Conservation (phyloP, 257 asterid species). For the Lavandula angustifolia region DNA sequence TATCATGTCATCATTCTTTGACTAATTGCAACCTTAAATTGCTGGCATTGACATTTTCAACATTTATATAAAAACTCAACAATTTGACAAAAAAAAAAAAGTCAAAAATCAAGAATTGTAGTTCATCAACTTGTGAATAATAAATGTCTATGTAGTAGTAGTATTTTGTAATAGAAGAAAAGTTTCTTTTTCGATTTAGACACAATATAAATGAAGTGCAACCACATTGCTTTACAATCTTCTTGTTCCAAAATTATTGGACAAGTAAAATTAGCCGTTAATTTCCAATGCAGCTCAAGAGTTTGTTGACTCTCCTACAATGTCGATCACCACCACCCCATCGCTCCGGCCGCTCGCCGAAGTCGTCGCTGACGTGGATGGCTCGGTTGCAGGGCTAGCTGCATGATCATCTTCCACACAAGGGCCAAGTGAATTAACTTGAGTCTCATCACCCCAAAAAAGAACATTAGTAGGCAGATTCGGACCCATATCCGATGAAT, state of each 20-base stretch:
- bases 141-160: no score
- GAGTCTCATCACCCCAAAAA: constrained; percentile 72
- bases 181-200: no score
- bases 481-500: constrained; percentile 39
- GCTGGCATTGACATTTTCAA: neutral
- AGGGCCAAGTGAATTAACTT: constrained; percentile 54
- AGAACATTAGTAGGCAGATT: constrained; percentile 72
- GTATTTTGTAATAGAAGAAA: no score
- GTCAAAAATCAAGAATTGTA: no score
- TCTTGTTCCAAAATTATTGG: constrained; percentile 22
- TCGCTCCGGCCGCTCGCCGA: constrained; percentile 23
- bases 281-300: constrained; percentile 47
- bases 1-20: constrained; percentile 47
- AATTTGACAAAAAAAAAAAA: constrained; percentile 13
- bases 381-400: neutral
- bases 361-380: constrained; percentile 28
- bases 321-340: constrained; percentile 51
- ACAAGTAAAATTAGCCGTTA: constrained; percentile 17
- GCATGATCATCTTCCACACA: constrained; percentile 44
- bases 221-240: neutral
- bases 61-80: constrained; percentile 29
- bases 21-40: neutral
- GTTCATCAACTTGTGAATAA: no score
- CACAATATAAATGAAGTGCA: neutral
- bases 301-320: constrained; percentile 65